Percentiles rank a stretch among this genome's conserved stretches.
Conservation (phyloP, 1,284 basidiomycete species). For the Cryptococcus jaspeensis region DNA sequence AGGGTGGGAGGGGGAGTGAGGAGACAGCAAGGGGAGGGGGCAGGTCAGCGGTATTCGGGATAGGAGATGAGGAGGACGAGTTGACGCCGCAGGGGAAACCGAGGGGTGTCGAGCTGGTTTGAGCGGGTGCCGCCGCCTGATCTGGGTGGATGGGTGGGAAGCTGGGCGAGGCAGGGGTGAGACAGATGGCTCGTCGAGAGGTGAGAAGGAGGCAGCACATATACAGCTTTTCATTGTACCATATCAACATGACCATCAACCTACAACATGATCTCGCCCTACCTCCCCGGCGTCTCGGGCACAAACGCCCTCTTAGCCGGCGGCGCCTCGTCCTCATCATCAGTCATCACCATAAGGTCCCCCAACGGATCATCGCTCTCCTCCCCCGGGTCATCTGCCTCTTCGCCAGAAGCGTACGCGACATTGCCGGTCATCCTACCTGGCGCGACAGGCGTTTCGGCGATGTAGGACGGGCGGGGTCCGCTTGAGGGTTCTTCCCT, state of each 20-base stretch:
- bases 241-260: too few relatives aligned
- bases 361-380: constrained; percentile 34
- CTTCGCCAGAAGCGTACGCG: constrained; percentile 1
- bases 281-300: constrained; percentile 32
- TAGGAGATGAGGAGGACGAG: constrained; percentile 32
- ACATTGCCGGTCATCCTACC: not conserved
- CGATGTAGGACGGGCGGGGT: constrained; percentile 17
- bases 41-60: constrained; percentile 15
- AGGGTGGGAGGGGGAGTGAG: constrained; percentile 15
- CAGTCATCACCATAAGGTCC: constrained; percentile 46
- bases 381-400: constrained; percentile 20
- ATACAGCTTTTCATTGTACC: too few relatives aligned
- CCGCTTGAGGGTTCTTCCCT: constrained; percentile 32
- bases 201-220: not conserved
- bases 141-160: too few relatives aligned
- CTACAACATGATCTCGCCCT: not conserved
- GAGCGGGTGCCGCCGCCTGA: too few relatives aligned
- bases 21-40: constrained; percentile 8
- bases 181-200: not conserved
- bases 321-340: constrained; percentile 40
- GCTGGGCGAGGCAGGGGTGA: not conserved
- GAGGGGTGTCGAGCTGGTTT: constrained; percentile 3
- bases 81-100: not conserved
- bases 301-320: constrained; percentile 7
- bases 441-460: constrained; percentile 29